These are phyloP conservation scores for Yamadazyma diddensiae DNA, from an alignment of 1,139 yeast species.

Conservation along the genomic window DNA sequence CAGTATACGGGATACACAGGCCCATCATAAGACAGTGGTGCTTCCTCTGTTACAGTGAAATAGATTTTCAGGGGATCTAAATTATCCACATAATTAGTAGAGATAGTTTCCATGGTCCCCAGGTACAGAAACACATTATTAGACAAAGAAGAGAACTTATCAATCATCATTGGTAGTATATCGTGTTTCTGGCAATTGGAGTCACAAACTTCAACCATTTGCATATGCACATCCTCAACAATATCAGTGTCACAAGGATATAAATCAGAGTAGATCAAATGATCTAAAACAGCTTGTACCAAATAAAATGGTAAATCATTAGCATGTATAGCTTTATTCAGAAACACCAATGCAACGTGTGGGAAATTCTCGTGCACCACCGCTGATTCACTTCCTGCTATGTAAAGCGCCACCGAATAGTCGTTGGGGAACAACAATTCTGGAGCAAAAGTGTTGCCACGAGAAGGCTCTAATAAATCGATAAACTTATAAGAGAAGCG, in stretches of 20 bases:
- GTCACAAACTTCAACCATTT: not conserved
- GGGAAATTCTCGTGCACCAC: constrained; percentile 37
- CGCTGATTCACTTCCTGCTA: constrained; percentile 31
- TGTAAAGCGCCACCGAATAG: constrained; percentile 21
- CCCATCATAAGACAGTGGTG: too few species aligned
- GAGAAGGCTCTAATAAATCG: constrained; percentile 14
- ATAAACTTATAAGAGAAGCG: constrained; percentile 14
- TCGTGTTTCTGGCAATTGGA: too few species aligned
- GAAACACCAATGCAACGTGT: constrained; percentile 36
- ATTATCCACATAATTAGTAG: too few species aligned
- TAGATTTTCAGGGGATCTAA: too few species aligned
- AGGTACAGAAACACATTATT: too few species aligned
- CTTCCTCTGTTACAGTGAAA: not conserved
- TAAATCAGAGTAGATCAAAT: constrained; percentile 20
- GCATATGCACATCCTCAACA: not conserved
- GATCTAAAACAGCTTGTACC: constrained; percentile 34
- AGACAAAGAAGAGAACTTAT: too few species aligned
- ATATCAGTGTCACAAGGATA: not conserved
- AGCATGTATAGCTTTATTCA: constrained; percentile 27
- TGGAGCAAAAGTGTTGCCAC: constrained; percentile 3
- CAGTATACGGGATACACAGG: too few species aligned
- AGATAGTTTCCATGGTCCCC: too few species aligned
- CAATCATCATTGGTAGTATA: not conserved
- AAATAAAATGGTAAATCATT: constrained; percentile 42
- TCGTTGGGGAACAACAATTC: constrained; percentile 2